phyloP scores from a whole-genome alignment of 176 grass and related monocot species.

The Echinochloa phyllopogon region DNA sequence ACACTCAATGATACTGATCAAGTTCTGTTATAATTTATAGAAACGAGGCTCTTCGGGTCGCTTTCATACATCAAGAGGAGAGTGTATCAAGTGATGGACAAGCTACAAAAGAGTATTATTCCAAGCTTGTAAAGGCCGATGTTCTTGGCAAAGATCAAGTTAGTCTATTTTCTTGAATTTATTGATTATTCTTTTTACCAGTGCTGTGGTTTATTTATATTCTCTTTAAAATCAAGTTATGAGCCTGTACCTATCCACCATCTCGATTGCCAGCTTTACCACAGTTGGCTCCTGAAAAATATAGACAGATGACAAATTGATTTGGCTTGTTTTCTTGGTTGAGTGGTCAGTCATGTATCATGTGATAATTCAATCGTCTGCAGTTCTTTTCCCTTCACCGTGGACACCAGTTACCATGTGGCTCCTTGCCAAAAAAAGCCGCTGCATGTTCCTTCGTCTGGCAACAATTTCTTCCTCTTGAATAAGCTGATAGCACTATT shows the following conservation, averaged over 20 bases:
- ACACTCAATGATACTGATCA: slow-evolving; percentile 6
- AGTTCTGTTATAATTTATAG: slow-evolving; percentile 53
- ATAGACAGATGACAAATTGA: neutral
- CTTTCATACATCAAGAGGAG: slow-evolving; percentile 95
- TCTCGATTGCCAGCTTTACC: neutral
- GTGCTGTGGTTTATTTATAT: slow-evolving; percentile 6
- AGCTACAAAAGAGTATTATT: slow-evolving; percentile 71
- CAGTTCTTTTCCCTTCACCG: neutral
- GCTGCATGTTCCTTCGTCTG: neutral
- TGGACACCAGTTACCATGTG: neutral
- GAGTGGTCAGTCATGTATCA: neutral
- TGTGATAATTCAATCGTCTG: neutral
- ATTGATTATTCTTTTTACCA: slow-evolving; percentile 26
- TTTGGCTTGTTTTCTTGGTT: neutral
- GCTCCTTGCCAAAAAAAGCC: neutral
- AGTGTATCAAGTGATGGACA: slow-evolving; percentile 39
- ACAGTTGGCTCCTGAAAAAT: neutral
- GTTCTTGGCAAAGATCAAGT: slow-evolving; percentile 97
- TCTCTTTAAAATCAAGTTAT: slow-evolving; percentile 11
- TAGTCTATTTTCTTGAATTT: slow-evolving; percentile 30
- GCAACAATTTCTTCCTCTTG: slow-evolving; percentile 1
- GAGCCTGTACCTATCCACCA: neutral
- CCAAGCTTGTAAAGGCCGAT: slow-evolving; percentile 96
- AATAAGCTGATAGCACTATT: slow-evolving; percentile 9
- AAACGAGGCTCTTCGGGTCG: slow-evolving; percentile 93